Conservation (phyloP, 805 yeast genomes). For the Cyberlindnera maclurae region DNA sequence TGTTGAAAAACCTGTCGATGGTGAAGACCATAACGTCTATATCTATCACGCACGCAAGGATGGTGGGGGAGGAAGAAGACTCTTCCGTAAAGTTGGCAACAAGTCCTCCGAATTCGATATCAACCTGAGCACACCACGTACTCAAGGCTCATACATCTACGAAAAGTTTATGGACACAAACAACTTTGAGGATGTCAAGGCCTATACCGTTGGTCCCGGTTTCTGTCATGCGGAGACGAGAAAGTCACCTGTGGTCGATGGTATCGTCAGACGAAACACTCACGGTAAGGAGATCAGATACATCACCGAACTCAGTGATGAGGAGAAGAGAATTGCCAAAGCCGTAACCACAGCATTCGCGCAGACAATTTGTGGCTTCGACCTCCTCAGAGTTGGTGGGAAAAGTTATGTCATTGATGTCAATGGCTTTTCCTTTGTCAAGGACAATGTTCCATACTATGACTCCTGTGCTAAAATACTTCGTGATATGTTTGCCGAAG, state of each 20-base stretch:
- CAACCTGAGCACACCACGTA: constrained; percentile 61
- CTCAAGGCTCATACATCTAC: constrained; percentile 86
- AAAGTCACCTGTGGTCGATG: constrained; percentile 99
- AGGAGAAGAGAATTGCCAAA: constrained; percentile 75
- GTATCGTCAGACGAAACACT: constrained; percentile 92
- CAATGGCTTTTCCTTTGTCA: constrained; percentile 95
- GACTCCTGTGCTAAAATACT: constrained; percentile 75
- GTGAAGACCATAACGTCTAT: constrained; percentile 95
- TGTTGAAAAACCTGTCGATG: constrained; percentile 98
- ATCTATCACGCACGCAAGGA: constrained; percentile 81
- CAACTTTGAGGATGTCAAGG: constrained; percentile 96
- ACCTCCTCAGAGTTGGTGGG: constrained; percentile 82
- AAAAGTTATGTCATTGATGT: constrained; percentile 92
- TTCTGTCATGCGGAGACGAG: constrained; percentile 98
- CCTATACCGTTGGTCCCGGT: constrained; percentile 87
- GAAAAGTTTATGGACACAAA: constrained; percentile 97
- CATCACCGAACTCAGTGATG: constrained; percentile 68
- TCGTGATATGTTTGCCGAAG: constrained; percentile 64
- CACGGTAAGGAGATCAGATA: constrained; percentile 96
- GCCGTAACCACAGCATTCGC: constrained; percentile 70
- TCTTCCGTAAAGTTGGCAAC: constrained; percentile 94
- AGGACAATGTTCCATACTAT: constrained; percentile 82
- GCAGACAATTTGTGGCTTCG: constrained; percentile 97
- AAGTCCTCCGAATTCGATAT: constrained; percentile 96
- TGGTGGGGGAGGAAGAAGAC: constrained; percentile 96